Conservation (phyloP, 805 yeast species). For the Crinitomyces ghanaensis region DNA sequence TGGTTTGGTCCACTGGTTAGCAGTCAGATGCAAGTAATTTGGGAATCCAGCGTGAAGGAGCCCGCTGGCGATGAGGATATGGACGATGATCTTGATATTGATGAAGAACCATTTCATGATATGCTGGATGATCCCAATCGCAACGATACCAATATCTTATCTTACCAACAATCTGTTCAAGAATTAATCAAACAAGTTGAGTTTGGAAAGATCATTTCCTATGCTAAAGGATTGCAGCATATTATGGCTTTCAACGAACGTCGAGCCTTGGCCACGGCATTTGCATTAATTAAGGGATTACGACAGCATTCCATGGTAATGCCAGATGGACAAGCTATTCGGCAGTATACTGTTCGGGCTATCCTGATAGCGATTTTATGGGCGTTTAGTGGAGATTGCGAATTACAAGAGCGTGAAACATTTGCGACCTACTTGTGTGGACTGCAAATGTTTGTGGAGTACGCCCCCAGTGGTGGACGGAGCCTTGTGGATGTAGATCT, state of each 20-base stretch:
- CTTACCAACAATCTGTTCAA: background rate
- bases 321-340: slow-evolving; percentile 3
- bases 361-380: slow-evolving; percentile 36
- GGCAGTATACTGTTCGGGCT: slow-evolving; percentile 13
- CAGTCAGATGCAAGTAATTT: slow-evolving; percentile 12
- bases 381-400: slow-evolving; percentile 55
- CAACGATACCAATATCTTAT: no score
- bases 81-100: slow-evolving; percentile 11
- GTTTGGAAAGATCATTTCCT: slow-evolving; percentile 17
- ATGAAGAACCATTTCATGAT: background rate
- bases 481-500: slow-evolving; percentile 34
- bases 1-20: slow-evolving; percentile 43
- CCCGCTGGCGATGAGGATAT: slow-evolving; percentile 11
- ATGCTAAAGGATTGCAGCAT: slow-evolving; percentile 31
- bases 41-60: slow-evolving; percentile 12
- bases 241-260: slow-evolving; percentile 38
- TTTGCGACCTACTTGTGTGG: slow-evolving; percentile 27
- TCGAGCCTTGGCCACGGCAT: slow-evolving; percentile 31
- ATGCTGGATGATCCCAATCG: no score
- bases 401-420: slow-evolving; percentile 27
- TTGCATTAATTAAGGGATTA: slow-evolving; percentile 28
- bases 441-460: slow-evolving; percentile 14
- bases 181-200: no score
- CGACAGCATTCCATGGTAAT: background rate
- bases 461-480: slow-evolving; percentile 9